phyloP scores from a whole-genome alignment of 495 filamentous ascomycete genomes.

The Durotheca rogersii region DNA sequence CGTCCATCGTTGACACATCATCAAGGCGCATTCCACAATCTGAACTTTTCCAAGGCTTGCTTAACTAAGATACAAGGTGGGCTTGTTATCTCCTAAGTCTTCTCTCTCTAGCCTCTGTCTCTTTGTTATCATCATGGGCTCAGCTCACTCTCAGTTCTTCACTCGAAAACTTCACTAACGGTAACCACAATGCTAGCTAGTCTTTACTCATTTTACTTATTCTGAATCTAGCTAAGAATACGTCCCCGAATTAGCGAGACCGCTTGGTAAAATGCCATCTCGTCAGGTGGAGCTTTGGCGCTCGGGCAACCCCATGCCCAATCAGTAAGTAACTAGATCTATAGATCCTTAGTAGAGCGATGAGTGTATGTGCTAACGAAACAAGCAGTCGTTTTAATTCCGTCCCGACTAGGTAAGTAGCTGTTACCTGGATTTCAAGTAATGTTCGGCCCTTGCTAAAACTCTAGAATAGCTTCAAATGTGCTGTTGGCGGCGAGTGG shows the following conservation, averaged over 20 bases:
- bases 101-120: no score
- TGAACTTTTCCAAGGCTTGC: no score
- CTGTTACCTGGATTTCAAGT: background rate
- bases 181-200: no score
- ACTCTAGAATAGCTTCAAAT: slow-evolving; percentile 46
- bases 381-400: background rate
- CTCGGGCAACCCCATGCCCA: no score
- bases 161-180: no score
- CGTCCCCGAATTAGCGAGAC: background rate
- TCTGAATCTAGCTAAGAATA: background rate
- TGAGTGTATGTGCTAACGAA: background rate
- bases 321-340: background rate
- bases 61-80: no score
- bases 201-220: background rate
- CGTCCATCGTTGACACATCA: no score
- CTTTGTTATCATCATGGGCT: no score
- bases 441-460: no score
- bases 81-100: no score
- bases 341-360: background rate
- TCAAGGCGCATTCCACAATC: no score
- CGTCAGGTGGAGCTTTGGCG: background rate
- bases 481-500: slow-evolving; percentile 48
- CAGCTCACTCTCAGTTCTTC: no score
- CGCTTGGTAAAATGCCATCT: background rate
- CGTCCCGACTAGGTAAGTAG: background rate